Base-by-base conservation (phyloP, 2,329 filamentous ascomycete species). In the Amylocarpus encephaloides region DNA sequence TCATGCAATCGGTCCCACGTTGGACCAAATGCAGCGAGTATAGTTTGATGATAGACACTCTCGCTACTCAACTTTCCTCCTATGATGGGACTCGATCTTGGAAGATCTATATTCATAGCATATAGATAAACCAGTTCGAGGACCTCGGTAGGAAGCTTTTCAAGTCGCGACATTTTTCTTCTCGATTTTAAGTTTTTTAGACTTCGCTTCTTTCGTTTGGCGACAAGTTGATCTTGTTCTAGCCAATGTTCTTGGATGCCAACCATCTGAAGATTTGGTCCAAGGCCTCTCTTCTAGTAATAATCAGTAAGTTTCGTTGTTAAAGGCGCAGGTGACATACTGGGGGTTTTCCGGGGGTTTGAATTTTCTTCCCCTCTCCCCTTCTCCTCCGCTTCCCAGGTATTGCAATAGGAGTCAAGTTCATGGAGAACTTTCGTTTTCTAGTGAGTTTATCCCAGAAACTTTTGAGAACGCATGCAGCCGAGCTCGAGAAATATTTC, bases 101-200 rank as follows among this genome's bases (percentile, higher is more conserved):
- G 60, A 29, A 67, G 50, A 35, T 55, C 52, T 15, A 62, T 35
- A 44, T 66, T 66, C 52, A 64, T 40, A 33, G 56, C 57, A 39
- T 54, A 54, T 12, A 65, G 49, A 43, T 62, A 66, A 26, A 67
- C 58, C 7, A 45, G 54, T 45, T 64, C 58, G 2, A 67, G 48
- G 6, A 67, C 43, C 47, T 67, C 65, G 0, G 52, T 56, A 2
- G 64, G 65, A 6, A 66, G 54, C 29, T 50, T 62, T 46, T 67
- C 65, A 3, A 67, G 52, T 6, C 18, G 30, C 2, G 62, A 61
- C 59, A 62, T 64, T 41, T 61, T 61, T 6, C 51, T 51, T 29
- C 42, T 59, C 29, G 61, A 60, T 40, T 64, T 64, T 12, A 64
- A 48, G 30, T 60, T 62, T 43, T 61, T 62, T 12, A 61, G 33